Percentiles rank a stretch among this genome's conserved stretches.
phyloP scores from a whole-genome alignment of 371 early-diverging fungal genomes.

The Mortierella sp. region DNA sequence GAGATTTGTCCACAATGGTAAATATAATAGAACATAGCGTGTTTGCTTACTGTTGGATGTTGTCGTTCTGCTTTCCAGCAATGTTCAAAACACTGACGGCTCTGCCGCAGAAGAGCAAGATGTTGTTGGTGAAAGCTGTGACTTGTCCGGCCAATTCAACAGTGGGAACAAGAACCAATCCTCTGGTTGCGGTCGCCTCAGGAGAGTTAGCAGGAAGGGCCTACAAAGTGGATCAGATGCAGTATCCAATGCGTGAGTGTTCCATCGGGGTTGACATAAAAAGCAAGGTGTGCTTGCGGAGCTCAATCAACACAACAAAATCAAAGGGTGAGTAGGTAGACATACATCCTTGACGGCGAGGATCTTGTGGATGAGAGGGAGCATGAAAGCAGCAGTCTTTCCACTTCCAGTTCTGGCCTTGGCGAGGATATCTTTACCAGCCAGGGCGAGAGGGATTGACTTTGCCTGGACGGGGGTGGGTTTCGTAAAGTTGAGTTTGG shows the following conservation, averaged over 20 bases:
- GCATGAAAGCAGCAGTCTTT: slow-evolving; percentile 97
- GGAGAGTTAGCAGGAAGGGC: slow-evolving; percentile 50
- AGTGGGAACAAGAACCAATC: slow-evolving; percentile 94
- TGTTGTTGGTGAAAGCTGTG: slow-evolving; percentile 76
- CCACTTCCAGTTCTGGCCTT: slow-evolving; percentile 99
- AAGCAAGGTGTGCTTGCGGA: background rate
- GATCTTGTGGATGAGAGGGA: slow-evolving; percentile 95
- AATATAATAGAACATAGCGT: background rate
- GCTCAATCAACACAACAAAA: background rate
- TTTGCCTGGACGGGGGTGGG: slow-evolving; percentile 97
- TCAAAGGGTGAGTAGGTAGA: background rate
- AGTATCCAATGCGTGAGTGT: background rate
- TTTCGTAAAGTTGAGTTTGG: slow-evolving; percentile 79
- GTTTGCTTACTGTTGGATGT: slow-evolving; percentile 72
- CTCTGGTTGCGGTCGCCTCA: slow-evolving; percentile 53
- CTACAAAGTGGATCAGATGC: slow-evolving; percentile 6
- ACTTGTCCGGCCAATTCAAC: slow-evolving; percentile 97
- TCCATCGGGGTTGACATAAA: background rate
- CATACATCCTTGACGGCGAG: slow-evolving; percentile 77
- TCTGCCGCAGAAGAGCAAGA: slow-evolving; percentile 80
- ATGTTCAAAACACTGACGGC: slow-evolving; percentile 79
- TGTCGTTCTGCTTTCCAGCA: slow-evolving; percentile 73
- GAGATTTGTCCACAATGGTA: background rate
- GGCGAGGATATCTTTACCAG: slow-evolving; percentile 98
- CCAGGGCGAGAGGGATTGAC: slow-evolving; percentile 94